Evolutionary conservation across 768 basidiomycete genomes (phyloP).

Genomic region (Clitopilus hobsonii): DNA sequence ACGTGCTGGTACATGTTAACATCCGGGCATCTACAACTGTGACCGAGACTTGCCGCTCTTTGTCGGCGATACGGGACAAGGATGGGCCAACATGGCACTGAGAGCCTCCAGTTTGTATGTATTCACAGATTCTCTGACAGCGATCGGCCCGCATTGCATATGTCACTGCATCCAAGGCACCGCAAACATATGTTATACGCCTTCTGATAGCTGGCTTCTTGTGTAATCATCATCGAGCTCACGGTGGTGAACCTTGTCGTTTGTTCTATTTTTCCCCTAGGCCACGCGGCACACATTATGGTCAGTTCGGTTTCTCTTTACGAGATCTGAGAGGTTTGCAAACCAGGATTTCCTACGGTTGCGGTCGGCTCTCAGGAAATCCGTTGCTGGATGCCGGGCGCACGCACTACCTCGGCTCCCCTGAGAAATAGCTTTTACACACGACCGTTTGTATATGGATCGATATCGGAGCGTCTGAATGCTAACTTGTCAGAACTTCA

Average conservation of each 20-base stretch:
- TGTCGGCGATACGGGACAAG: background rate
- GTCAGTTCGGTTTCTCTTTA: too few relatives aligned
- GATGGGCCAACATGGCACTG: background rate
- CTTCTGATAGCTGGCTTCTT: background rate
- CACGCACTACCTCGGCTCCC: background rate
- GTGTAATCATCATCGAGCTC: background rate
- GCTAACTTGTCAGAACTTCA: background rate
- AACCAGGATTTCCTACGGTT: background rate
- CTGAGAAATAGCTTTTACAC: background rate
- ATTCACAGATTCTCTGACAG: background rate
- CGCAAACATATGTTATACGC: background rate
- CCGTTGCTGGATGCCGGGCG: background rate
- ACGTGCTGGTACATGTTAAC: background rate
- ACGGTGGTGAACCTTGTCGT: background rate
- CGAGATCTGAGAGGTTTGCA: too few relatives aligned
- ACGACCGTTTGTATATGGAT: too few relatives aligned
- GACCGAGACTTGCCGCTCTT: too few relatives aligned
- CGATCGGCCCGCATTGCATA: background rate
- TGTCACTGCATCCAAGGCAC: background rate
- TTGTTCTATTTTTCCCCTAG: background rate
- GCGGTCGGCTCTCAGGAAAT: background rate
- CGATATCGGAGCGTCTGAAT: too few relatives aligned
- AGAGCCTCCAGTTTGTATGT: too few relatives aligned
- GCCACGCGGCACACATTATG: too few relatives aligned
- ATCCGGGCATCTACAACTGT: too few relatives aligned